Base-by-base conservation (phyloP, 2,329 filamentous ascomycete species). In the Chaetomiaceae sp. region DNA sequence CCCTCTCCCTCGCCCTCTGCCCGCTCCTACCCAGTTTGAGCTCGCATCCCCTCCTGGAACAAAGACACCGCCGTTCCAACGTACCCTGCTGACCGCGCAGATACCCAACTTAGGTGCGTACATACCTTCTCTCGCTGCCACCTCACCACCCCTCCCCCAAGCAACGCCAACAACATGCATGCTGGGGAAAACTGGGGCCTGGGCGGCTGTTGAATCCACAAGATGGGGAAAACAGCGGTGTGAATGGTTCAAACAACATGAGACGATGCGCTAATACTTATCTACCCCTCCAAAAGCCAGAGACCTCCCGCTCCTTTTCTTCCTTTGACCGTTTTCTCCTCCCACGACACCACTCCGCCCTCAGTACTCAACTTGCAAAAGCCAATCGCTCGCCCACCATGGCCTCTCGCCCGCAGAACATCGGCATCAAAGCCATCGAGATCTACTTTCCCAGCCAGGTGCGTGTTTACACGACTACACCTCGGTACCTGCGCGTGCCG, bases 401-500 rank as follows among this genome's bases (percentile, higher is more conserved):
- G 62, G 54, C 61, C 34, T 41, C 61, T 64, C 85, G 87, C 74
- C 87, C 89, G 61, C 84, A 90, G 73, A 92, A 92, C 75, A 86
- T 94, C 73, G 89, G 89, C 80, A 90, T 94, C 71, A 92, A 94
- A 78, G 89, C 87, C 86, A 89, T 94, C 73, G 89, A 94, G 71
- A 82, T 94, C 69, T 94, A 94, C 73, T 89, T 90, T 69, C 89
- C 89, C 61, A 87, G 80, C 71, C 89, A 92, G 84, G 89, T 92
- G 74, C 60, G 84, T 74, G 43, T 56, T 42, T 52, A 23, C 45
- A 52, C 50, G n/a, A n/a, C n/a, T n/a, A n/a, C n/a, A n/a, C n/a
- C n/a, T n/a, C n/a, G n/a, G n/a, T n/a, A n/a, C n/a, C n/a, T n/a
- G n/a, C n/a, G n/a, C n/a, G n/a, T 44, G 21, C 14, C 25, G 18